A percentile compares a stretch with the other conserved stretches of the same genome.
Evolutionary conservation across 2,329 filamentous ascomycete genomes (phyloP).

Genomic region (Sclerotinia sclerotiorum): DNA sequence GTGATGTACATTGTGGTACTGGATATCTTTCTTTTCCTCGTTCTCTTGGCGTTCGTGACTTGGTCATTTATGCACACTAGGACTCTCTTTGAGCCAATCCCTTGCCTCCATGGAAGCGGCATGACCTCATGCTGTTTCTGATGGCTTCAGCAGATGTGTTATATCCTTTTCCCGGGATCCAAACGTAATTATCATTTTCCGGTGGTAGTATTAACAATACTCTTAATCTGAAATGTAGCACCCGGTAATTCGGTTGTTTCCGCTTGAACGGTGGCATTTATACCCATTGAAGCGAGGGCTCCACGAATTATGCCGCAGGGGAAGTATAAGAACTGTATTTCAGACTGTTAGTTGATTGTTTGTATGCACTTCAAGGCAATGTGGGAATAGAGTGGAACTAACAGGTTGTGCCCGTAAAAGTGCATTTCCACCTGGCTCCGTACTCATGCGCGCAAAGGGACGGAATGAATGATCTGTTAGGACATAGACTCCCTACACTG

Average conservation of each 20-base stretch:
- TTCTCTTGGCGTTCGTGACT: not conserved
- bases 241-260: conserved; percentile 83
- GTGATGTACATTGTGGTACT: not conserved
- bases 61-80: not conserved
- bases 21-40: not conserved
- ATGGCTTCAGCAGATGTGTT: not conserved
- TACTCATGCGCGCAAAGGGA: conserved; percentile 85
- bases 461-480: conserved; percentile 91
- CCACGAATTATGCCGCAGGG: conserved; percentile 91
- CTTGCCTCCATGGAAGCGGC: not conserved
- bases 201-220: conserved; percentile 50
- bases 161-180: not conserved
- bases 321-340: conserved; percentile 80
- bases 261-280: conserved; percentile 86
- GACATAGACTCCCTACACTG: conserved; percentile 80
- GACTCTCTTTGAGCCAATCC: not conserved
- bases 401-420: conserved; percentile 77
- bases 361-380: not conserved
- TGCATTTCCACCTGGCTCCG: conserved; percentile 71
- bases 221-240: conserved; percentile 96
- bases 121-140: not conserved
- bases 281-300: conserved; percentile 87
- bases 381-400: conserved; percentile 42
- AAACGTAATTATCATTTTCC: conserved; percentile 12
- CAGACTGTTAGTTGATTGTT: conserved; percentile 1